Base-by-base conservation (phyloP, 2,329 filamentous ascomycete genomes). In the Myriosclerotinia curreyana region DNA sequence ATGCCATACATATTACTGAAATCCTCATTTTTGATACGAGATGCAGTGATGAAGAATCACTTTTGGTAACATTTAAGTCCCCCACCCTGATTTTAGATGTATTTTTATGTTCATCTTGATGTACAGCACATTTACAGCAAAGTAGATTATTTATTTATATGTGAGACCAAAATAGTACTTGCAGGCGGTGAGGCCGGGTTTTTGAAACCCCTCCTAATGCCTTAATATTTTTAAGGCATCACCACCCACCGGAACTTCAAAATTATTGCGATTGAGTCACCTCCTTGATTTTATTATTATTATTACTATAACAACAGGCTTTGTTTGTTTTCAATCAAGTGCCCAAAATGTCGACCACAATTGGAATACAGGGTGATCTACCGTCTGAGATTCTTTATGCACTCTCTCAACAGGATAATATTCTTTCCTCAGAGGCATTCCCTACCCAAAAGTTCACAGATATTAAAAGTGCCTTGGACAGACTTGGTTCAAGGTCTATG, bases 381-480 rank as follows among this genome's bases (percentile, higher is more conserved):
- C 81, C 84, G 66, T 79, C 81, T 64, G 80, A 85, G 72, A 81
- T 93, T 70, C 83, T 94, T 71, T 82, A 86, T 66, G 83, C 84
- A 63, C 80, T 94, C 71, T 82, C 82, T 75, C 79, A 83, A 72
- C 78, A 84, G 67, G 84, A 87, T 70, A 83, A 88, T 53, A 79
- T 93, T 69, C 79, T 88, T 71, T 91, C 90, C 61, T 80, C 81
- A 73, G 84, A 91, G 72, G 82, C 82, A 73, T 93, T 93, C 79
- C 86, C 90, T 70, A 76, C 82, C 70, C 78, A 81, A 71, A 81
- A 85, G 73, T 89, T 88, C 72, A 80, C 83, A 66, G 83, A 86
- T 66, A 80, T 97, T 74, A 98, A 97, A 80, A 89, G 90, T 68
- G 91, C 92, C 38, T 83, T 98, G 68, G 95, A 98, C 79, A 86